These are phyloP conservation scores for Xanthoceras sorbifolium DNA, from an alignment of 345 rosid species.

Conservation along the genomic window DNA sequence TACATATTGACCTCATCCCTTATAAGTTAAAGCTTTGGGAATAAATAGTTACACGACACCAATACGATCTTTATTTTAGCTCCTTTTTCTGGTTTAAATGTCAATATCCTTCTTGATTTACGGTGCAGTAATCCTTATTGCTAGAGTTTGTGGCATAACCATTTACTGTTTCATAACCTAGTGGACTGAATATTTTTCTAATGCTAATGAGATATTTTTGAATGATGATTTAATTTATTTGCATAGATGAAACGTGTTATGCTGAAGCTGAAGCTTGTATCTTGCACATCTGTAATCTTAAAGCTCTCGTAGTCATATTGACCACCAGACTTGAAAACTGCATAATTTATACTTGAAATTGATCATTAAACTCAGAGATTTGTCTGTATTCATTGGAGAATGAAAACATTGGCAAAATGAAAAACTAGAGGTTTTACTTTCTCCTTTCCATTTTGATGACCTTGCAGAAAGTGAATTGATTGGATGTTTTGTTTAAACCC, in stretches of 20 bases:
- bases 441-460: too few relatives aligned
- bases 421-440: not conserved
- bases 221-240: not conserved
- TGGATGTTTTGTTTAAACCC: too few relatives aligned
- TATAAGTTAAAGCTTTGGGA: not conserved
- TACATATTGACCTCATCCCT: not conserved
- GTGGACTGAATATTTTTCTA: not conserved
- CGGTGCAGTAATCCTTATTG: not conserved
- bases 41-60: not conserved
- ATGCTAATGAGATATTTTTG: not conserved
- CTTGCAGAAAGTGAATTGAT: too few relatives aligned
- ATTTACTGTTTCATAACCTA: not conserved
- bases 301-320: not conserved
- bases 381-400: not conserved
- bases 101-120: not conserved
- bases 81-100: not conserved
- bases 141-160: not conserved
- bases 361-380: not conserved
- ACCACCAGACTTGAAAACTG: not conserved
- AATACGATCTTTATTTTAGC: not conserved
- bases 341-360: not conserved
- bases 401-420: not conserved
- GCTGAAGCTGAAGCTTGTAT: not conserved
- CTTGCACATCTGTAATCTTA: not conserved
- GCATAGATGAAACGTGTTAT: not conserved